Evolutionary conservation across 345 rosid species (phyloP).

Genomic region (Rhodamnia argentea): DNA sequence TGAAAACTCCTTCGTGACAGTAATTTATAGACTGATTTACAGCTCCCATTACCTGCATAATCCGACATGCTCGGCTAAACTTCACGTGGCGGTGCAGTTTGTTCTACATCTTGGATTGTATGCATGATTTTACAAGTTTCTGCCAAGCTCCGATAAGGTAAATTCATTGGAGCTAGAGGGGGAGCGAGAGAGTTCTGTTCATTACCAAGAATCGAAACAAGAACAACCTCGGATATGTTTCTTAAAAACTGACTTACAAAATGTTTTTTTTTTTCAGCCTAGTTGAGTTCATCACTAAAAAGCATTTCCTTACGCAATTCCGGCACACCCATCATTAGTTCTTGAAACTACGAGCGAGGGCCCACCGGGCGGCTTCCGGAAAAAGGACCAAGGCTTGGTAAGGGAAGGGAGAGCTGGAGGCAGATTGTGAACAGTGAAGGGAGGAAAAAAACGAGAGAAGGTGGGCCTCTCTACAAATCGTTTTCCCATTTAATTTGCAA

Average conservation of each 20-base stretch:
- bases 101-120: neutral
- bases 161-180: neutral
- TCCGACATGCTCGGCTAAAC: neutral
- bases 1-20: neutral
- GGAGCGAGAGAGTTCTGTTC: neutral
- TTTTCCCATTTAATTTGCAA: neutral
- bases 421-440: neutral
- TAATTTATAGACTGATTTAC: neutral
- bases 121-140: neutral
- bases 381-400: neutral
- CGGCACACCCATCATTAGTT: neutral
- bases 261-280: neutral
- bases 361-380: neutral
- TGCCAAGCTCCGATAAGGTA: neutral
- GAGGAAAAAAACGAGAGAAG: neutral
- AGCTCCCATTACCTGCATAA: neutral
- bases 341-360: neutral
- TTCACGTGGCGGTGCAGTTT: neutral
- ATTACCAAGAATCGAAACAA: neutral
- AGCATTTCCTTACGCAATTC: neutral
- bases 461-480: neutral
- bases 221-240: neutral
- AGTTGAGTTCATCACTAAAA: neutral
- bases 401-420: neutral
- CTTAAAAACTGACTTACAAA: neutral